A percentile compares a stretch with the other conserved stretches of the same genome.
Evolutionary conservation across 192 early-diverging fungal species (phyloP).

Genomic region (Geranomyces variabilis): DNA sequence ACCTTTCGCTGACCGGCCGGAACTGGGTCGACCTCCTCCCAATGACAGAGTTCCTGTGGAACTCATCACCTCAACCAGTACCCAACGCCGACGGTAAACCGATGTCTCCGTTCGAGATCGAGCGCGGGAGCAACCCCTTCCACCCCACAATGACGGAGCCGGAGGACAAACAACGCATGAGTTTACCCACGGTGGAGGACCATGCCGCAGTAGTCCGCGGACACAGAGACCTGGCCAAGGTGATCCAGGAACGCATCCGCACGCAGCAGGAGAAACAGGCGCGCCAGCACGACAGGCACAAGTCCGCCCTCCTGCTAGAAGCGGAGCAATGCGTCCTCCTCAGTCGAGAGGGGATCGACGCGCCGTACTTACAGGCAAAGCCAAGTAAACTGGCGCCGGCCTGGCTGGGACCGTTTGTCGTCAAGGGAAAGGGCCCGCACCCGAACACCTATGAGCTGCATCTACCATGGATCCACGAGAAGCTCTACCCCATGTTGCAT

Average conservation of each 20-base stretch:
- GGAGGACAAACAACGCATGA: neutral
- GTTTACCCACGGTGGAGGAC: neutral
- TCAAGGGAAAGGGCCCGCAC: constrained; percentile 10
- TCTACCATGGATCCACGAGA: neutral
- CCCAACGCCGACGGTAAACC: no score
- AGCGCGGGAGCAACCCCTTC: neutral
- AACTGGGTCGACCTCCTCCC: constrained; percentile 19
- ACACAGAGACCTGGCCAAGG: neutral
- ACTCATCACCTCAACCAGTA: neutral
- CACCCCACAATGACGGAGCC: neutral
- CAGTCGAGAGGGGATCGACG: neutral
- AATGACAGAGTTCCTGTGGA: constrained; percentile 5
- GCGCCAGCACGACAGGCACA: neutral
- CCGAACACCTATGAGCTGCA: constrained; percentile 8
- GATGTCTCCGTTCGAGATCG: constrained; percentile 17
- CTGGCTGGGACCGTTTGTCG: constrained; percentile 8
- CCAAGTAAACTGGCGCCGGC: neutral
- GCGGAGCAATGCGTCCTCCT: neutral
- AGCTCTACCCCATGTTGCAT: constrained; percentile 22
- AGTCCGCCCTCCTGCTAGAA: neutral
- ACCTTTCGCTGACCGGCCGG: constrained; percentile 5
- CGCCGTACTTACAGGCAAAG: neutral
- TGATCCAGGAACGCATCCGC: constrained; percentile 5
- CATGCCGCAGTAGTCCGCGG: neutral
- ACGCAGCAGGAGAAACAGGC: constrained; percentile 7